Conservation (phyloP, 352 stramenopile species). For the Globisporangium cederbergense region DNA sequence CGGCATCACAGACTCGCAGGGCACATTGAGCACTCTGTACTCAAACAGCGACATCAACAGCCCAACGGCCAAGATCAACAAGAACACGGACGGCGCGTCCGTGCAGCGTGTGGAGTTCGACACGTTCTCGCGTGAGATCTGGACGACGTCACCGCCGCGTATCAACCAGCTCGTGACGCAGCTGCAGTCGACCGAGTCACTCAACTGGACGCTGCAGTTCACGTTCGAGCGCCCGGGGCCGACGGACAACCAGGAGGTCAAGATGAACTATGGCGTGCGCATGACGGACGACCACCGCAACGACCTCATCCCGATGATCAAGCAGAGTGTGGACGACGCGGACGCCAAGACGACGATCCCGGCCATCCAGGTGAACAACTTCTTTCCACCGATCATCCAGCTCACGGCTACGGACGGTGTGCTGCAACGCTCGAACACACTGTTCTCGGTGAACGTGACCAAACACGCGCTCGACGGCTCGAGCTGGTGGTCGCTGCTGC, state of each 20-base stretch:
- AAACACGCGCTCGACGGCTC: slow-evolving; percentile 51
- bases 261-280: slow-evolving; percentile 38
- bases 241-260: slow-evolving; percentile 52
- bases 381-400: slow-evolving; percentile 70
- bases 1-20: slow-evolving; percentile 68
- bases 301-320: slow-evolving; percentile 70
- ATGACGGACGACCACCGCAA: slow-evolving; percentile 63
- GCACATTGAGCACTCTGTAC: slow-evolving; percentile 76
- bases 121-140: slow-evolving; percentile 72
- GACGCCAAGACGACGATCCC: slow-evolving; percentile 24
- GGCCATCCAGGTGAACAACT: slow-evolving; percentile 42
- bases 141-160: slow-evolving; percentile 67
- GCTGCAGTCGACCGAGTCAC: slow-evolving; percentile 57
- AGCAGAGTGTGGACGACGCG: slow-evolving; percentile 40
- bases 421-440: slow-evolving; percentile 43
- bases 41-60: slow-evolving; percentile 74
- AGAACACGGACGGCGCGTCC: slow-evolving; percentile 66
- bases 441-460: slow-evolving; percentile 51
- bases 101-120: slow-evolving; percentile 81
- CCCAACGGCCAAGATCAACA: slow-evolving; percentile 55
- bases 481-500: slow-evolving; percentile 70
- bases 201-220: slow-evolving; percentile 76
- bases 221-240: slow-evolving; percentile 67
- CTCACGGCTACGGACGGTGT: slow-evolving; percentile 66
- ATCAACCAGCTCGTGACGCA: slow-evolving; percentile 66